Base-by-base conservation (phyloP, 768 basidiomycete genomes). In the Cystobasidium tubakii region DNA sequence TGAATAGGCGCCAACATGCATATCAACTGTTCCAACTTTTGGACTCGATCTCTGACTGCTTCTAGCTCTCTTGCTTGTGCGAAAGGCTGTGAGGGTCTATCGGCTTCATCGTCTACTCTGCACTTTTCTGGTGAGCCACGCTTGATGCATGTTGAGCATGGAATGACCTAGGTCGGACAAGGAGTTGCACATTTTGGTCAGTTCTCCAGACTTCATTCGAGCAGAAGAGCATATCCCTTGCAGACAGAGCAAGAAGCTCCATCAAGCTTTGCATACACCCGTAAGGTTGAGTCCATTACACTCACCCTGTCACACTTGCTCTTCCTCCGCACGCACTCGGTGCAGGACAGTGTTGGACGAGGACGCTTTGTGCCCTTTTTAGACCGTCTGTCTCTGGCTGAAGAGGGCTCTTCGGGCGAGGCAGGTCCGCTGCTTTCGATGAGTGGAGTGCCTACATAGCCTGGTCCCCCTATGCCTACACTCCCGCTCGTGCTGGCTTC, bases 111-210 rank as follows among this genome's bases (percentile, higher is more conserved):
- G 34, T 71, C 69, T 21, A 71, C 69, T 60, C 55, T 55, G 43
- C 69, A 71, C 27, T 60, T 55, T 13, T 71, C 69, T 27, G 69
- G 69, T 12, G 69, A 42, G 6, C 69, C 69, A 1, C 69, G 2
- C 39, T 71, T 71, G 69, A 71, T 71, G 55, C 69, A 71, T 33
- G 69, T 71, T 31, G 69, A 36, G 34, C 69, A 71, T 39, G 69
- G 69, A 23, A 71, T 71, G 17, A 65, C 63, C 63, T 60, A 23
- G 13, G 57, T 12, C 17, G 57, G 33, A 60, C 33, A 60, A 54
- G 53, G 21, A 29, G 6, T 4, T 6, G 21, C 53, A 29, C 53
- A n/a, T n/a, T 10, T 6, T n/a, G 53, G 21, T 54, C n/a, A 54
- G 53, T 19, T n/a, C n/a, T n/a, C n/a, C 21, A 54, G 53, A n/a